These are phyloP conservation scores for Colletotrichum sp. DNA, from an alignment of 2,329 filamentous ascomycete genomes.

Conservation along the genomic window DNA sequence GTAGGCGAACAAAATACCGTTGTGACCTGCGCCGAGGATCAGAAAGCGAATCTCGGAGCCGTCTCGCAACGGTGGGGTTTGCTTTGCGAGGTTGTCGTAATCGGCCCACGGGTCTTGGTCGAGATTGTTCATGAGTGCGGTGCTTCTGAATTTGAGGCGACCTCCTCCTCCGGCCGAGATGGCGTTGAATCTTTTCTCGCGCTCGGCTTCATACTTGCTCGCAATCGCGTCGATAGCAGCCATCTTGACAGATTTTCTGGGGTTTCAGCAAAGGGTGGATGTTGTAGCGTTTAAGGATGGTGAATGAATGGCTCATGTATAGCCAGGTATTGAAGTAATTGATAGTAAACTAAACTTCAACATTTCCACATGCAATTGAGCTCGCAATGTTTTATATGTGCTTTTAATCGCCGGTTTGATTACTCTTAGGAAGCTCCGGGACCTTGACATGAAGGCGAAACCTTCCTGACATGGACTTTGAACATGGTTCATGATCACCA, in stretches of 20 bases:
- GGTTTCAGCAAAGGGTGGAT: rapidly evolving
- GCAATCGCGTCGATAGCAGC: not conserved
- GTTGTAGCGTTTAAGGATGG: not conserved
- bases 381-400: not conserved
- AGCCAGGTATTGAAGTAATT: not conserved
- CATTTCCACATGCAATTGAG: not conserved
- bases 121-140: not conserved
- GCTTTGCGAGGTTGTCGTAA: not conserved
- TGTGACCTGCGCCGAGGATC: not conserved
- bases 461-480: not conserved
- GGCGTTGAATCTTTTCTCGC: not conserved
- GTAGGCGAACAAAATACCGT: not conserved
- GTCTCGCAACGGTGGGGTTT: not conserved
- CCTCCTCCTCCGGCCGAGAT: not conserved
- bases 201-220: not conserved
- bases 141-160: not conserved
- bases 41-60: not conserved
- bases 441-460: not conserved
- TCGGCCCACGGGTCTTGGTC: not conserved
- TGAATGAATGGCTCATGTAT: not conserved
- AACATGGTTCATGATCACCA: not conserved
- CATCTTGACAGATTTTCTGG: not conserved
- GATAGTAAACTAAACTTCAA: not conserved
- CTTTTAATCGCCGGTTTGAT: not conserved
- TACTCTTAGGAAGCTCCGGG: not conserved